These are phyloP conservation scores for Pestalotiopsis sp. DNA, from an alignment of 2,329 filamentous ascomycete genomes.

Conservation along the genomic window DNA sequence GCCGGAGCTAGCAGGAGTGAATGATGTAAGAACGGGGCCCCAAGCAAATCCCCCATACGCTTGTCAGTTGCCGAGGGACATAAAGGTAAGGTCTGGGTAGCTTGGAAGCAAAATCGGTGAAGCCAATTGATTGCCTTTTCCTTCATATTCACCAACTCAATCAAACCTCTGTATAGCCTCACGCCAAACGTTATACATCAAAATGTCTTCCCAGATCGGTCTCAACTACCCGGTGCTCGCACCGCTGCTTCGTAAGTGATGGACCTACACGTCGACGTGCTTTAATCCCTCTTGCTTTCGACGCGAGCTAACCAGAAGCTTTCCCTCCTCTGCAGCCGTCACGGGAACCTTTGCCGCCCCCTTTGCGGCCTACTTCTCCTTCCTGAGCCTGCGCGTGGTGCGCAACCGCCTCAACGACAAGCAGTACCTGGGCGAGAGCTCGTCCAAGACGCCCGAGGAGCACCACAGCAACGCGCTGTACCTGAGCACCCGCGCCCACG, in stretches of 20 bases:
- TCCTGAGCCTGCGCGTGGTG: conserved; percentile 29
- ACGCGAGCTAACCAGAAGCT: neutral
- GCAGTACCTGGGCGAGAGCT: conserved; percentile 28
- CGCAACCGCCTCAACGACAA: conserved; percentile 24
- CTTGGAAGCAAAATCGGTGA: neutral
- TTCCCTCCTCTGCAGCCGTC: conserved; percentile 21
- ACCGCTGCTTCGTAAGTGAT: conserved; percentile 11
- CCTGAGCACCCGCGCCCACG: conserved; percentile 26
- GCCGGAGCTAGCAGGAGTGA: neutral
- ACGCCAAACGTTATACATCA: neutral
- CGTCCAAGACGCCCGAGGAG: conserved; percentile 14
- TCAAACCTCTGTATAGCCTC: neutral
- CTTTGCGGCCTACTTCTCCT: conserved; percentile 31
- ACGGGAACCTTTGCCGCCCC: conserved; percentile 31
- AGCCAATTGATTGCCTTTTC: neutral
- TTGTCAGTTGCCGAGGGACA: neutral
- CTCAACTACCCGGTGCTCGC: conserved; percentile 15
- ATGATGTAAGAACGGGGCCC: conserved; percentile 8
- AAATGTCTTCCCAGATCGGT: conserved; percentile 12
- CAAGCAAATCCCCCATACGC: too few species aligned
- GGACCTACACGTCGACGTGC: neutral
- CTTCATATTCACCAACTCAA: neutral
- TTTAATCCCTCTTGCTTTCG: neutral
- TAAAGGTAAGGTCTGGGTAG: neutral
- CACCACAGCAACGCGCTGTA: conserved; percentile 22